These are phyloP conservation scores for Pisolithus marmoratus DNA, from an alignment of 768 basidiomycete genomes.

Conservation along the genomic window DNA sequence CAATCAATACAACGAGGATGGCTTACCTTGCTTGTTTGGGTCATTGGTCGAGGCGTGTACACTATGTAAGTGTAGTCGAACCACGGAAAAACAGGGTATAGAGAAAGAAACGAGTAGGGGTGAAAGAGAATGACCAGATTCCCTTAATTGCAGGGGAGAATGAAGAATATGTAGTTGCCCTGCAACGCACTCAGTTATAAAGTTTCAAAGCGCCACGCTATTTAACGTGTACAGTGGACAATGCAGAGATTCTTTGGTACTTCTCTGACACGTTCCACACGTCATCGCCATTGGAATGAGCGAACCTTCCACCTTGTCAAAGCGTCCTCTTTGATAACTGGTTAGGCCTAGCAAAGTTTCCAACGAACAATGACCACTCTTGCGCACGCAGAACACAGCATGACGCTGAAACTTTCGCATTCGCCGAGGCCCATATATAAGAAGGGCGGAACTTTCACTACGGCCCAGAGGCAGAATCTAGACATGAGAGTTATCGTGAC, in stretches of 20 bases:
- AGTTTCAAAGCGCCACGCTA: neutral
- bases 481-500: no score
- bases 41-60: neutral
- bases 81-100: neutral
- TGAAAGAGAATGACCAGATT: constrained; percentile 16
- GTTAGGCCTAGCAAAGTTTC: neutral
- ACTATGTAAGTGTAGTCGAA: neutral
- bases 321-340: neutral
- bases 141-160: constrained; percentile 1
- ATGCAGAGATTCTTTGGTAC: neutral
- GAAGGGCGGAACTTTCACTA: no score
- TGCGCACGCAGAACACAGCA: no score
- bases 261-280: neutral
- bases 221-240: neutral
- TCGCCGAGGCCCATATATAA: no score
- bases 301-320: neutral
- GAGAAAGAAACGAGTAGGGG: neutral
- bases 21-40: constrained; percentile 10
- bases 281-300: neutral
- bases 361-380: no score
- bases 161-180: neutral
- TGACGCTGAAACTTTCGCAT: no score
- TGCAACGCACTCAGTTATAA: constrained; percentile 6
- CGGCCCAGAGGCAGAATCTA: no score
- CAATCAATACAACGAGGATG: neutral